These are phyloP conservation scores for Stagonosporopsis chrysanthemi DNA, from an alignment of 2,329 filamentous ascomycete genomes.

Conservation along the genomic window DNA sequence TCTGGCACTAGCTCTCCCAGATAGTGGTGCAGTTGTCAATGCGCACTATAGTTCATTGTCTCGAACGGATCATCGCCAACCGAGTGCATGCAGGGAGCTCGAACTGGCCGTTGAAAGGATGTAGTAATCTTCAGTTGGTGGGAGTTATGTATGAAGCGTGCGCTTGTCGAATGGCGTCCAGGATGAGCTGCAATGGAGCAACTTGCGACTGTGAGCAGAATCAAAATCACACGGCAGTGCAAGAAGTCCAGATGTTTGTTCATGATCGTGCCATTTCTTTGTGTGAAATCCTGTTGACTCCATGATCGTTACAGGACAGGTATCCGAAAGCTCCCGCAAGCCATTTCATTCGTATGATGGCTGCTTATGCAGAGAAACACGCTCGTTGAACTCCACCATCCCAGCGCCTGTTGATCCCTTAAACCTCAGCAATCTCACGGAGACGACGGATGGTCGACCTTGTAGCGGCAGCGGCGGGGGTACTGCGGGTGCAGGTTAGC, in stretches of 20 bases:
- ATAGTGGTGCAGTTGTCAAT: not conserved
- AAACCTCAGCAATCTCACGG: conserved; percentile 96
- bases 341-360: conserved; percentile 40
- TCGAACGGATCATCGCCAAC: too few relatives aligned
- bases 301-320: conserved; percentile 47
- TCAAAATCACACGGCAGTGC: not conserved
- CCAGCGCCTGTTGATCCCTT: conserved; percentile 53
- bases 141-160: not conserved
- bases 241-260: conserved; percentile 21
- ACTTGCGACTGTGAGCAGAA: conserved; percentile 21
- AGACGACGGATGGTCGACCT: conserved; percentile 96
- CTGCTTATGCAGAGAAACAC: conserved; percentile 46
- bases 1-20: not conserved
- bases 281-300: conserved; percentile 45
- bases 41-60: too few relatives aligned
- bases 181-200: not conserved
- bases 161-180: not conserved
- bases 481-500: conserved; percentile 63
- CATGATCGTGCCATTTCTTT: conserved; percentile 49
- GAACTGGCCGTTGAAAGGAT: too few relatives aligned
- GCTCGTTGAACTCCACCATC: conserved; percentile 46
- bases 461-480: conserved; percentile 90
- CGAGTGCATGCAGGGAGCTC: too few relatives aligned
- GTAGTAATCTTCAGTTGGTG: too few relatives aligned
- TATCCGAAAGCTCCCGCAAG: conserved; percentile 42